These are phyloP conservation scores for Naganishia sp. DNA, from an alignment of 1,284 basidiomycete species.

Conservation along the genomic window DNA sequence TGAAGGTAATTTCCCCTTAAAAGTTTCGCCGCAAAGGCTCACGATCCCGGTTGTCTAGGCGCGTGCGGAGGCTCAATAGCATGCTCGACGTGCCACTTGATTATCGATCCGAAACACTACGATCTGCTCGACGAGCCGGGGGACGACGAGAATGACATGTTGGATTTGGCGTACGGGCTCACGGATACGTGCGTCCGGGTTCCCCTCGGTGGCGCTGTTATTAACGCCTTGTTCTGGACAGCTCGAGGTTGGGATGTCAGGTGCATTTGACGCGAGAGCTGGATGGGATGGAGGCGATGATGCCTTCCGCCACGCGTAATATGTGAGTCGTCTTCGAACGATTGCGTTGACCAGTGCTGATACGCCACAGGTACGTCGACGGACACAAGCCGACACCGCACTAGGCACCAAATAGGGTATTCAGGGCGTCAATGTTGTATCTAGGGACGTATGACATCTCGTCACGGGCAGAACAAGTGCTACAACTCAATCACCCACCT, in stretches of 20 bases:
- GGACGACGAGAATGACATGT: constrained; percentile 98
- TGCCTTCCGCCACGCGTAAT: constrained; percentile 92
- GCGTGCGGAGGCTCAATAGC: constrained; percentile 96
- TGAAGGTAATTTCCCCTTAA: constrained; percentile 67
- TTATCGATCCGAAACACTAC: constrained; percentile 78
- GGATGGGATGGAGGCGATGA: constrained; percentile 79
- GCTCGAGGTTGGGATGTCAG: constrained; percentile 69
- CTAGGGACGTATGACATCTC: not conserved
- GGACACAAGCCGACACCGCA: constrained; percentile 35
- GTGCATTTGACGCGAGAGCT: constrained; percentile 78
- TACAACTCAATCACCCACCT: not conserved
- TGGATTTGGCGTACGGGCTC: constrained; percentile 95
- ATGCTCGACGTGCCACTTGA: constrained; percentile 97
- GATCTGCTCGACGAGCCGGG: constrained; percentile 85
- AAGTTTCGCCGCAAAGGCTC: not conserved
- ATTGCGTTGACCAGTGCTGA: not conserved
- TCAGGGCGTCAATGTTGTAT: not conserved
- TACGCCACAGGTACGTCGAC: constrained; percentile 33
- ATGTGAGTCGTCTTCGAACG: constrained; percentile 71
- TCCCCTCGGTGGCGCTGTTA: not conserved
- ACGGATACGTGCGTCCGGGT: constrained; percentile 76
- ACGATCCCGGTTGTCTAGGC: constrained; percentile 57
- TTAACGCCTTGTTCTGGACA: constrained; percentile 36
- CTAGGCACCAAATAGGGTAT: constrained; percentile 3
- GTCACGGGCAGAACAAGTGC: too few relatives aligned